phyloP scores from a whole-genome alignment of 2,329 filamentous ascomycete species.

The Thielaviopsis euricoi region DNA sequence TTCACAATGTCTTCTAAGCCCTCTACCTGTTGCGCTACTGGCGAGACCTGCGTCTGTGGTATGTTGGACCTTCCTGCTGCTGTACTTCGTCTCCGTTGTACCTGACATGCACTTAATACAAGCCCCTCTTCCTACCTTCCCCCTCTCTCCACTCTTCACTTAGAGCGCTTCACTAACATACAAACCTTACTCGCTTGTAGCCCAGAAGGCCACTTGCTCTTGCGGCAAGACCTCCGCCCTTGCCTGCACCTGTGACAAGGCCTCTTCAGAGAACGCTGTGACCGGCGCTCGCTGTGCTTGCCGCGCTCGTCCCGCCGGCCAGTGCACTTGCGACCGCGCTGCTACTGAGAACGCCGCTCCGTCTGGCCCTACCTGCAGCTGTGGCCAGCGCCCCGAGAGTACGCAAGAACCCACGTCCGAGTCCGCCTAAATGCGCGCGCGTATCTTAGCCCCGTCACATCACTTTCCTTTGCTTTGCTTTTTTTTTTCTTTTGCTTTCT shows the following conservation, averaged over 20 bases:
- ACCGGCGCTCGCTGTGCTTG: conserved; percentile 67
- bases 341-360: conserved; percentile 49
- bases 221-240: conserved; percentile 81
- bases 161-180: neutral
- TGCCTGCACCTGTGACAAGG: conserved; percentile 70
- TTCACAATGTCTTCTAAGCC: conserved; percentile 10
- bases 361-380: conserved; percentile 50
- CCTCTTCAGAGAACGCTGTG: conserved; percentile 56
- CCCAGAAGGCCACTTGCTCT: conserved; percentile 58
- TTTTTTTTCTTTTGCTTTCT: conserved; percentile 2
- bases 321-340: conserved; percentile 68
- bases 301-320: conserved; percentile 59
- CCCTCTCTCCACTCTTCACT: neutral
- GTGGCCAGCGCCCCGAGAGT: conserved; percentile 59
- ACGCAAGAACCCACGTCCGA: conserved; percentile 18
- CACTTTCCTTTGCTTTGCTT: conserved; percentile 1
- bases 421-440: neutral
- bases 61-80: conserved; percentile 18
- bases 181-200: conserved; percentile 19
- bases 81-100: neutral
- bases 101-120: neutral
- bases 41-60: conserved; percentile 39
- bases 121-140: neutral
- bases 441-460: conserved; percentile 11
- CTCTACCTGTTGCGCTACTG: conserved; percentile 41